Percentiles rank a stretch among this genome's conserved stretches.
phyloP scores from a whole-genome alignment of 805 yeast species.

The Sugiyamaella chiloensis region DNA sequence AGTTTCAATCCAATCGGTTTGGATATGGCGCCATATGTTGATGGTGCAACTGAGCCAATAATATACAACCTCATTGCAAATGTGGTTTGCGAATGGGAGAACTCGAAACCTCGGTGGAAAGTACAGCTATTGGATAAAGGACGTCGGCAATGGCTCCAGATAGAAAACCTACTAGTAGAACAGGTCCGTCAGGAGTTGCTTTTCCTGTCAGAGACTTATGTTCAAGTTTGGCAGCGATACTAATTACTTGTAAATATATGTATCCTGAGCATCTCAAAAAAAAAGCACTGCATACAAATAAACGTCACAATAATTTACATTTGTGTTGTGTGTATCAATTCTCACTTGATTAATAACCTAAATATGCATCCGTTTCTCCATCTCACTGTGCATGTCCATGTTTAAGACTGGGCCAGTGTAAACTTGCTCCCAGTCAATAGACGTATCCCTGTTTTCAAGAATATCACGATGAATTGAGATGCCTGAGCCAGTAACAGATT shows the following conservation, averaged over 20 bases:
- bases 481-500: slow-evolving; percentile 51
- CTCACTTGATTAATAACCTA: slow-evolving; percentile 9
- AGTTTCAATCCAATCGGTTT: slow-evolving; percentile 47
- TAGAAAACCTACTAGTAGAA: slow-evolving; percentile 50
- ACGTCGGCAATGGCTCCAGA: slow-evolving; percentile 53
- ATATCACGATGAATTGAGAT: slow-evolving; percentile 70
- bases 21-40: slow-evolving; percentile 37
- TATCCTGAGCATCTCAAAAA: too few relatives aligned
- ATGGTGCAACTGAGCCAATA: slow-evolving; percentile 20
- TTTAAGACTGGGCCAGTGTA: slow-evolving; percentile 47
- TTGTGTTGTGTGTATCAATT: neutral
- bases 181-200: slow-evolving; percentile 54
- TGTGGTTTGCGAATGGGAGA: slow-evolving; percentile 40
- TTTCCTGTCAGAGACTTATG: slow-evolving; percentile 57
- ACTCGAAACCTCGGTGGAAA: slow-evolving; percentile 41
- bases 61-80: slow-evolving; percentile 49
- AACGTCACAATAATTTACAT: too few relatives aligned
- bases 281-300: too few relatives aligned
- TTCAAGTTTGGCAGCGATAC: slow-evolving; percentile 61
- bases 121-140: slow-evolving; percentile 45
- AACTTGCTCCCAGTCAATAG: slow-evolving; percentile 92
- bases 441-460: slow-evolving; percentile 68
- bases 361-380: slow-evolving; percentile 54
- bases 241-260: too few relatives aligned
- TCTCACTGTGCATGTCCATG: slow-evolving; percentile 64